Evolutionary conservation across 768 basidiomycete genomes (phyloP).

Genomic region (Suillus subalutaceus): DNA sequence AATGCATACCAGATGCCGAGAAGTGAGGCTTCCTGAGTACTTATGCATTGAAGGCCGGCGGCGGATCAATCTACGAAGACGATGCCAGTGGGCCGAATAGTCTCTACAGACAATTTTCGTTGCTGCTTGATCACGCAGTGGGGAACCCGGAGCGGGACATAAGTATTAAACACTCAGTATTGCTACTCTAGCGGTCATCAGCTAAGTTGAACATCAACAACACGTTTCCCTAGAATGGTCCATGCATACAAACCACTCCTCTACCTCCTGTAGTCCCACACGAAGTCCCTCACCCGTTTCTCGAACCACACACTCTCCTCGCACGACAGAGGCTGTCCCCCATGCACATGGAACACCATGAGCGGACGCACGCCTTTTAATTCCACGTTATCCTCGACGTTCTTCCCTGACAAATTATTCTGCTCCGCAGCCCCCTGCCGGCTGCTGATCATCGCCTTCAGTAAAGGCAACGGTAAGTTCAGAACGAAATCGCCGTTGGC

Average conservation of each 20-base stretch:
- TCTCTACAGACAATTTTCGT: background rate
- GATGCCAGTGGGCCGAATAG: background rate
- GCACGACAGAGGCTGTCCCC: background rate
- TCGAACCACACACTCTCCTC: background rate
- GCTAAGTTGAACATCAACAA: background rate
- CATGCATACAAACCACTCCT: background rate
- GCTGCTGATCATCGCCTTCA: background rate
- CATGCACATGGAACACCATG: constrained; percentile 2
- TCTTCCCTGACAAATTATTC: background rate
- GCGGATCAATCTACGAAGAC: background rate
- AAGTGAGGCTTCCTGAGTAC: background rate
- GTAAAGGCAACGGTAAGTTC: background rate
- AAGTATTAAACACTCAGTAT: background rate
- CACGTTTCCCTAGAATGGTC: background rate
- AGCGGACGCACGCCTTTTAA: constrained; percentile 23
- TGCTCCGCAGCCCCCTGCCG: background rate
- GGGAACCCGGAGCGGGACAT: background rate
- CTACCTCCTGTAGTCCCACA: background rate
- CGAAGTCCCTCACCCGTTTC: background rate
- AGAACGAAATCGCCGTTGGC: background rate
- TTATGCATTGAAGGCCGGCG: background rate
- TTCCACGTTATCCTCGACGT: too few species aligned
- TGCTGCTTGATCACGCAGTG: background rate
- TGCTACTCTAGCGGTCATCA: background rate
- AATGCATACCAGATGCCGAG: background rate